Conservation (phyloP, 768 basidiomycete genomes). For the Serendipita sp. region DNA sequence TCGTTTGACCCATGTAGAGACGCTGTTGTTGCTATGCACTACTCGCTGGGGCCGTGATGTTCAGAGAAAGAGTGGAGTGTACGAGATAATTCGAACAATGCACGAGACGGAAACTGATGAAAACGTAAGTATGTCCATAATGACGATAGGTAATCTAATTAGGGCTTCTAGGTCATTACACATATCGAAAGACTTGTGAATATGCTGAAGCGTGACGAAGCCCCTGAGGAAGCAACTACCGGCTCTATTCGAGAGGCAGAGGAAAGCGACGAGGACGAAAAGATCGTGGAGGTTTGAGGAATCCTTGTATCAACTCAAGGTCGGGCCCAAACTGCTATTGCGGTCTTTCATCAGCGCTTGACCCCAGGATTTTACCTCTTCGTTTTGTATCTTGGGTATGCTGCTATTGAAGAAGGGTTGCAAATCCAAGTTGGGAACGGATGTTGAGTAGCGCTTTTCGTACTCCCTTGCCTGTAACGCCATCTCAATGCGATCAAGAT, state of each 20-base stretch:
- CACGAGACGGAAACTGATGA: constrained; percentile 71
- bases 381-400: constrained; percentile 50
- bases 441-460: constrained; percentile 32
- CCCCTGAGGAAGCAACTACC: constrained; percentile 24
- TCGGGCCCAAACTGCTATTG: constrained; percentile 12
- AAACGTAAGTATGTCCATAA: constrained; percentile 30
- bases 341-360: constrained; percentile 37
- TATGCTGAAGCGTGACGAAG: constrained; percentile 68
- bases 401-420: constrained; percentile 73
- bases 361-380: constrained; percentile 62
- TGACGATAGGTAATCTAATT: neutral
- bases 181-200: constrained; percentile 78
- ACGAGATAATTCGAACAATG: constrained; percentile 61
- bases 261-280: constrained; percentile 46
- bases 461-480: constrained; percentile 71
- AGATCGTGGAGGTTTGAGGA: constrained; percentile 54
- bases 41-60: constrained; percentile 78
- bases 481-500: constrained; percentile 80
- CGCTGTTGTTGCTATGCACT: constrained; percentile 72
- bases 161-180: constrained; percentile 22
- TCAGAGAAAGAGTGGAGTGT: constrained; percentile 64
- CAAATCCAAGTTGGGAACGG: constrained; percentile 22
- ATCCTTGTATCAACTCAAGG: too few relatives aligned
- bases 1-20: constrained; percentile 75
- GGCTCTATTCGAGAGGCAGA: constrained; percentile 12